These are phyloP conservation scores for Penicillium rolfsii DNA, from an alignment of 2,329 filamentous ascomycete species.

Conservation along the genomic window DNA sequence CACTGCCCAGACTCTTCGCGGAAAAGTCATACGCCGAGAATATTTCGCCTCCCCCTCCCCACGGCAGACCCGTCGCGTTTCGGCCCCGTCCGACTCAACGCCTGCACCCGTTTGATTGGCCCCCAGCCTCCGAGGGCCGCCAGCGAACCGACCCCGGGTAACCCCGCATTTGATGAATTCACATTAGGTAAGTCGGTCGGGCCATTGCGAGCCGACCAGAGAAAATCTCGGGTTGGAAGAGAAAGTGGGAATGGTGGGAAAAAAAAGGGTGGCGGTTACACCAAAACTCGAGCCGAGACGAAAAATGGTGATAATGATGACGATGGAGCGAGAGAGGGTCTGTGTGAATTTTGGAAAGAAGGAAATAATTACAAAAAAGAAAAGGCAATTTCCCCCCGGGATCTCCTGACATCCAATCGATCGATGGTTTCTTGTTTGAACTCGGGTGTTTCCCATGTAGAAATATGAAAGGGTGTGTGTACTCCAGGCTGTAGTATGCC, in stretches of 20 bases:
- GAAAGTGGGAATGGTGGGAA: not conserved
- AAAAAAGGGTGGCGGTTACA: not conserved
- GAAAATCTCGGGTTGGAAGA: not conserved
- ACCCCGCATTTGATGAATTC: slow-evolving; percentile 31
- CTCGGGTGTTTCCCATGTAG: not conserved
- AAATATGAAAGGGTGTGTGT: not conserved
- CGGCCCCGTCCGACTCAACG: slow-evolving; percentile 24
- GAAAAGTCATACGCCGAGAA: slow-evolving; percentile 28
- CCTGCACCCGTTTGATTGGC: slow-evolving; percentile 21
- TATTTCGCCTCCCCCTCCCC: slow-evolving; percentile 10
- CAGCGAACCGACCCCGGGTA: slow-evolving; percentile 31
- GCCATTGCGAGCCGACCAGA: slow-evolving; percentile 1
- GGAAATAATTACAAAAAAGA: not conserved
- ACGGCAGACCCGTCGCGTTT: slow-evolving; percentile 18
- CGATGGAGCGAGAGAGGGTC: not conserved
- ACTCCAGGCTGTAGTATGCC: not conserved
- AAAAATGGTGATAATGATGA: not conserved
- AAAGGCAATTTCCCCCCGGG: not conserved
- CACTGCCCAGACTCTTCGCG: slow-evolving; percentile 4
- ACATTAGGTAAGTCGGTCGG: slow-evolving; percentile 27
- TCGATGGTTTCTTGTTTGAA: not conserved
- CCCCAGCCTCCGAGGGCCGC: slow-evolving; percentile 23
- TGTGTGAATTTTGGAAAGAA: not conserved
- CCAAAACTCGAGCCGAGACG: not conserved
- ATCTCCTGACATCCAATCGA: not conserved